Evolutionary conservation across 2,329 filamentous ascomycete species (phyloP).

Genomic region (Nemania serpens): DNA sequence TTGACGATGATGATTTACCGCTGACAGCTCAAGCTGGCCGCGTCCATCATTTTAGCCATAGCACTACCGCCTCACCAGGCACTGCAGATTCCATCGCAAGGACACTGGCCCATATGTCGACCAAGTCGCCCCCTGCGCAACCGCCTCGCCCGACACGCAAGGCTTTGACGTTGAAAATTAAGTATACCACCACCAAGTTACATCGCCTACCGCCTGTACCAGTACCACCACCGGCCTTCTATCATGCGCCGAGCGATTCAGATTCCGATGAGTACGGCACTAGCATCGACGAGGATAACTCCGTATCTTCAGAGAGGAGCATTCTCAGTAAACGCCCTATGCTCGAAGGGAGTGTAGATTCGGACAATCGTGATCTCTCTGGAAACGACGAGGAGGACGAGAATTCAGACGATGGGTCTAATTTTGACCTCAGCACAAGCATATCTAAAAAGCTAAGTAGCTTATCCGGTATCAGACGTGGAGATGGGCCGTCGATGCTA

Average conservation of each 20-base stretch:
- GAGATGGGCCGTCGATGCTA: slow-evolving; percentile 74
- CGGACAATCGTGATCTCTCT: slow-evolving; percentile 73
- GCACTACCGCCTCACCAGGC: slow-evolving; percentile 33
- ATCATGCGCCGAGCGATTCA: slow-evolving; percentile 53
- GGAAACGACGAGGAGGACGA: slow-evolving; percentile 86
- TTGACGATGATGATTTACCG: slow-evolving; percentile 8
- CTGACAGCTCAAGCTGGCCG: neutral
- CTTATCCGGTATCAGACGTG: slow-evolving; percentile 53
- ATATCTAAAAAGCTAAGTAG: slow-evolving; percentile 69
- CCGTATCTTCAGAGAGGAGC: slow-evolving; percentile 27
- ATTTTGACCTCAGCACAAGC: slow-evolving; percentile 72
- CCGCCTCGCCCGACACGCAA: neutral
- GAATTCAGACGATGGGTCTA: slow-evolving; percentile 71
- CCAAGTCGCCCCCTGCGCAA: slow-evolving; percentile 45
- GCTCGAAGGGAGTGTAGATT: slow-evolving; percentile 70
- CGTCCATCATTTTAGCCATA: slow-evolving; percentile 7
- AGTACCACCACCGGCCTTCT: slow-evolving; percentile 58
- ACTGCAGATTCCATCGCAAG: slow-evolving; percentile 48
- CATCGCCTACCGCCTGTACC: slow-evolving; percentile 52
- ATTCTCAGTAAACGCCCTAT: slow-evolving; percentile 33
- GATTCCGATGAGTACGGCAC: slow-evolving; percentile 33
- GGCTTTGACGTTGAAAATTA: slow-evolving; percentile 44
- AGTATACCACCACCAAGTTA: slow-evolving; percentile 51
- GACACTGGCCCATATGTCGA: slow-evolving; percentile 50
- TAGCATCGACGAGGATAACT: slow-evolving; percentile 26